Evolutionary conservation across 176 grass and related monocot genomes (phyloP), one percentile per base, ranked within the genome.

Genomic region (Puccinellia tenuiflora): DNA sequence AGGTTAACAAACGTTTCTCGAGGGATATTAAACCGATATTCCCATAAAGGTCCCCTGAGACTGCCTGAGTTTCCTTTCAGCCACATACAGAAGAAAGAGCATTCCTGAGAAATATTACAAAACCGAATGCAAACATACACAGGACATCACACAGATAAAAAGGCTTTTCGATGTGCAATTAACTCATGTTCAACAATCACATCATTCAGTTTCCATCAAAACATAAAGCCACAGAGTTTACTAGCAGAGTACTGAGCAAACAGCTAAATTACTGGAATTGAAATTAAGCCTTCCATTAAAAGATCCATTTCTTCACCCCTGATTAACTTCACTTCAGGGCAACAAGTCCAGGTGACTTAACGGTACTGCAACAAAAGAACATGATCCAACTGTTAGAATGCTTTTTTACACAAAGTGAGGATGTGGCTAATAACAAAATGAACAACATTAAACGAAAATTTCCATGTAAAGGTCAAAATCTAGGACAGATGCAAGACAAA

Each of bases 191-290:
- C 15, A 73, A 31, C 46, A 89, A 89, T 54, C 38, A 83, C 69
- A 76, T 68, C 56, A 57, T 80, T 62, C 20, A 33, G 42, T 79
- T 76, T 38, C 6, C 68, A 84, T 54, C 33, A 67, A 9, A 74
- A 50, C 65, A 73, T 47, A 73, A 48, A 65, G 33, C 15, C 40
- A 46, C 12, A 17, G n/a, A 71, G 53, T 50, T 59, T n/a, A 75
- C 34, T 70, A 53, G 21, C 7, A 55, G 8, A 73, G 72, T 45
- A 45, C 62, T 31, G 1, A 78, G 42, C 46, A 75, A 75, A 88
- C 33, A 61, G 25, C 79, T 73, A 90, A 86, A 86, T 82, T 70
- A 77, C 83, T 73, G 84, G 15, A 90, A 82, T 55, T 73, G 12
- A 85, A 82, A 89, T 53, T 73, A 73, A 10, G 15, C 25, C 2